Percentiles rank a stretch among this genome's conserved stretches.
phyloP scores from a whole-genome alignment of 352 stramenopile species.

The Discostella stelligera region DNA sequence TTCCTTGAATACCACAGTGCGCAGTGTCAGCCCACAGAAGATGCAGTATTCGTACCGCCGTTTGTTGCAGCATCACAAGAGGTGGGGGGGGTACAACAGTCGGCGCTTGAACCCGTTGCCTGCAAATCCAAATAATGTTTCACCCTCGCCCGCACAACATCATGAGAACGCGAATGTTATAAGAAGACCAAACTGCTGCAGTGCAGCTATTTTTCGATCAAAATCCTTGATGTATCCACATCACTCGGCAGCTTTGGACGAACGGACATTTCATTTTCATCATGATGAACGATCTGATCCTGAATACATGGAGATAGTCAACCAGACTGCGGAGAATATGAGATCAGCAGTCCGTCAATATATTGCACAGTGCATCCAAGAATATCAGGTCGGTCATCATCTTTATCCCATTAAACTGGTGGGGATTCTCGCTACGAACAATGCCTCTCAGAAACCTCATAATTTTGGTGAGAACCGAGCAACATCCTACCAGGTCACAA shows the following conservation, averaged over 20 bases:
- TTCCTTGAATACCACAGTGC: not conserved
- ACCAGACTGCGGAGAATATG: conserved; percentile 34
- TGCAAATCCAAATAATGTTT: not conserved
- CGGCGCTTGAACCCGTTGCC: not conserved
- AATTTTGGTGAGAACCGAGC: not conserved
- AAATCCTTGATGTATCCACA: not conserved
- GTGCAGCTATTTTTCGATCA: not conserved
- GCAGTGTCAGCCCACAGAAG: not conserved
- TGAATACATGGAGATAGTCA: conserved; percentile 43
- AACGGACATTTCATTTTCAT: not conserved
- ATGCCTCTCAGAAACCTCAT: not conserved
- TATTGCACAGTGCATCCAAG: conserved; percentile 18
- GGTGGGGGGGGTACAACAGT: not conserved
- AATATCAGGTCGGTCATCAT: not conserved
- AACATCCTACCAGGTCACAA: not conserved
- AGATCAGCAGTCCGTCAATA: conserved; percentile 30
- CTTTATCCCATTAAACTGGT: conserved; percentile 51
- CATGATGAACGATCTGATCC: conserved; percentile 13
- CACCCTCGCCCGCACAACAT: not conserved
- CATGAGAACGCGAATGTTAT: not conserved
- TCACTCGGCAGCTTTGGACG: not conserved
- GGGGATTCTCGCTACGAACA: conserved; percentile 56
- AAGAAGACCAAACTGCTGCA: not conserved
- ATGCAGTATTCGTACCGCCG: not conserved
- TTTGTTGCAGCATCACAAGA: conserved; percentile 3